Conservation (phyloP, 257 asterid species). For the Capsicum pubescens region DNA sequence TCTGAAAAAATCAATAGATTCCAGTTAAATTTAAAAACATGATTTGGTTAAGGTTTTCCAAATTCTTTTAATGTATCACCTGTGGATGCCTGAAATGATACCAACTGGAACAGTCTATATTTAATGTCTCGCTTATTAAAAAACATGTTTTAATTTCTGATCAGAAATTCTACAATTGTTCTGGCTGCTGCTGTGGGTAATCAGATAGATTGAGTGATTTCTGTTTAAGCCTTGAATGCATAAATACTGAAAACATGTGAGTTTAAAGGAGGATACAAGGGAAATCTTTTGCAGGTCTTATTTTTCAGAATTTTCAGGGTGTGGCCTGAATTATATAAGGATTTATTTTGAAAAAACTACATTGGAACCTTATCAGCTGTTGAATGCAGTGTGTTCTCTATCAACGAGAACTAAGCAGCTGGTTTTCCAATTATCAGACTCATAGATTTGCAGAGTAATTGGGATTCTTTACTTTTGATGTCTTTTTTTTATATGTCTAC, state of each 20-base stretch:
- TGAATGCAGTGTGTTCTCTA: conserved; percentile 18
- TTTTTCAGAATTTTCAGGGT: neutral
- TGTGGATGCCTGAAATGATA: neutral
- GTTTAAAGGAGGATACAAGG: neutral
- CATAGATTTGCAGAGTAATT: neutral
- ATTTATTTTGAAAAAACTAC: neutral
- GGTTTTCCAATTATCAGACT: neutral
- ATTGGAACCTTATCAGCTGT: neutral
- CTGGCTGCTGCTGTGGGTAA: conserved; percentile 6
- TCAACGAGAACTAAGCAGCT: conserved; percentile 15
- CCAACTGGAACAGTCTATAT: conserved; percentile 4
- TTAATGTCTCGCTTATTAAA: neutral
- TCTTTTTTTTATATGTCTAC: conserved; percentile 5
- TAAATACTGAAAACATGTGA: neutral
- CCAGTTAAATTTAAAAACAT: neutral
- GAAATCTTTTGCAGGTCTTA: neutral
- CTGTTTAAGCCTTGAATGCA: neutral
- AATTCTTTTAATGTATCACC: conserved; percentile 23
- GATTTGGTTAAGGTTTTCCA: neutral
- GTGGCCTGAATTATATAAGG: neutral
- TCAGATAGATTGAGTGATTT: conserved; percentile 12
- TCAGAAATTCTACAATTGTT: neutral
- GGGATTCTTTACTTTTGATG: neutral
- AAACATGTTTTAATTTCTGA: neutral
- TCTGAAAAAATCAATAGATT: neutral